phyloP scores from a whole-genome alignment of 1,284 basidiomycete genomes.

The Takashimella koratensis region DNA sequence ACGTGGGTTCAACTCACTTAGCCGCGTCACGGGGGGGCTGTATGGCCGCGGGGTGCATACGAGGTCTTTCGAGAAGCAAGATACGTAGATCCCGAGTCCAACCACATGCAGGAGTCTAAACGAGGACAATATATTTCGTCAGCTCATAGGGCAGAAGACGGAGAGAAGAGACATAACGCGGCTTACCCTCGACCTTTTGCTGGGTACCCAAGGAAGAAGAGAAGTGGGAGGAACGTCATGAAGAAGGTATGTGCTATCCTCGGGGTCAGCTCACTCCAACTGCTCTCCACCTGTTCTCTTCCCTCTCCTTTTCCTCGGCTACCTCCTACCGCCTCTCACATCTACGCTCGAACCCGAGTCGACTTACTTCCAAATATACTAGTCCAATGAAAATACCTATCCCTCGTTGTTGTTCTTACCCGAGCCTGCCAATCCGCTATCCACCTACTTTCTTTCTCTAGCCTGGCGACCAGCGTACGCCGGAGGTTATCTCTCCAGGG shows the following conservation, averaged over 20 bases:
- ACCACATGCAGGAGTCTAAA: constrained; percentile 63
- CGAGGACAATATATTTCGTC: too few species aligned
- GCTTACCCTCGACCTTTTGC: constrained; percentile 69
- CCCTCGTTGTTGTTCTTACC: constrained; percentile 64
- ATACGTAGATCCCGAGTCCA: constrained; percentile 75
- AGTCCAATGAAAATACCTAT: constrained; percentile 86
- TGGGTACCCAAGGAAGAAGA: constrained; percentile 81
- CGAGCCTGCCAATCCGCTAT: constrained; percentile 70
- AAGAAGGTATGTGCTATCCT: constrained; percentile 79
- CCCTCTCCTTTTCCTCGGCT: not conserved
- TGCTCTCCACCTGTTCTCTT: not conserved
- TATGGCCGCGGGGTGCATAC: constrained; percentile 88
- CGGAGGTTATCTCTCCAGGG: constrained; percentile 67
- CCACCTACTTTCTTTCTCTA: constrained; percentile 63
- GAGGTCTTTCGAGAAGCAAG: constrained; percentile 83
- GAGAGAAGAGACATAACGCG: not conserved
- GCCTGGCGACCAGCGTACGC: constrained; percentile 56
- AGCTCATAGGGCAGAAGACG: not conserved
- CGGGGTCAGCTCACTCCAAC: not conserved
- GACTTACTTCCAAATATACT: constrained; percentile 68
- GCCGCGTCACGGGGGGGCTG: constrained; percentile 80
- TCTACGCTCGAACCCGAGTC: too few species aligned
- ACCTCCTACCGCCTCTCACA: not conserved
- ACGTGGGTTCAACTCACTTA: constrained; percentile 55
- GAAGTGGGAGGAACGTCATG: constrained; percentile 77